Percentiles rank a stretch among this genome's conserved stretches.
phyloP scores from a whole-genome alignment of 371 early-diverging fungal species.

The Lichtheimia corymbifera region DNA sequence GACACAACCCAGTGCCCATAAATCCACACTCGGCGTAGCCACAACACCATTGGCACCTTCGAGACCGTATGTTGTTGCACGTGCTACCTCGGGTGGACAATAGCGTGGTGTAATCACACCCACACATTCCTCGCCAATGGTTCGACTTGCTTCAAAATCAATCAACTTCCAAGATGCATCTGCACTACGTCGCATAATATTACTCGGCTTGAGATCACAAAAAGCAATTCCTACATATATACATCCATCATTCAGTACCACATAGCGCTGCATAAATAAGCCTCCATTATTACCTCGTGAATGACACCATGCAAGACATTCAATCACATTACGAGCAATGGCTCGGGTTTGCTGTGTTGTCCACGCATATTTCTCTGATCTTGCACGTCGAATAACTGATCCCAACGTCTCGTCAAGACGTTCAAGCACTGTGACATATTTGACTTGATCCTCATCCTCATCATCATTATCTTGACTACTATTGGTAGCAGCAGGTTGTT shows the following conservation, averaged over 20 bases:
- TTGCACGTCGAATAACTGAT: slow-evolving; percentile 17
- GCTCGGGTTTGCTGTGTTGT: slow-evolving; percentile 3
- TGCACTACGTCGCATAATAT: slow-evolving; percentile 34
- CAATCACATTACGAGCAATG: slow-evolving; percentile 11
- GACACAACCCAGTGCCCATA: slow-evolving; percentile 52
- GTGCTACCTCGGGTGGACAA: slow-evolving; percentile 48
- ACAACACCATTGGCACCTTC: slow-evolving; percentile 53
- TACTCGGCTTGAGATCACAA: slow-evolving; percentile 39
- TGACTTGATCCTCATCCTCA: slow-evolving; percentile 25
- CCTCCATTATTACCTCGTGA: background rate
- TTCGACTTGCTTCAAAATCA: slow-evolving; percentile 51
- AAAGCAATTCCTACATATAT: slow-evolving; percentile 25
- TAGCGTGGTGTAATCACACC: slow-evolving; percentile 30
- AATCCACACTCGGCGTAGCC: slow-evolving; percentile 47
- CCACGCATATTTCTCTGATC: slow-evolving; percentile 15
- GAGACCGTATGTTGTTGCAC: slow-evolving; percentile 49
- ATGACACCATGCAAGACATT: slow-evolving; percentile 42
- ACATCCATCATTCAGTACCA: background rate
- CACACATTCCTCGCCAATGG: slow-evolving; percentile 36
- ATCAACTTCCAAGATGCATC: slow-evolving; percentile 39
- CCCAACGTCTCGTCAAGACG: slow-evolving; percentile 35
- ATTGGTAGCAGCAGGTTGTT: background rate
- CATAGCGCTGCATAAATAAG: too few relatives aligned
- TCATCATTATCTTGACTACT: background rate
- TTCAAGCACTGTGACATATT: slow-evolving; percentile 44